Conservation (phyloP, 805 yeast species). For the Alloascoidea hylecoeti region DNA sequence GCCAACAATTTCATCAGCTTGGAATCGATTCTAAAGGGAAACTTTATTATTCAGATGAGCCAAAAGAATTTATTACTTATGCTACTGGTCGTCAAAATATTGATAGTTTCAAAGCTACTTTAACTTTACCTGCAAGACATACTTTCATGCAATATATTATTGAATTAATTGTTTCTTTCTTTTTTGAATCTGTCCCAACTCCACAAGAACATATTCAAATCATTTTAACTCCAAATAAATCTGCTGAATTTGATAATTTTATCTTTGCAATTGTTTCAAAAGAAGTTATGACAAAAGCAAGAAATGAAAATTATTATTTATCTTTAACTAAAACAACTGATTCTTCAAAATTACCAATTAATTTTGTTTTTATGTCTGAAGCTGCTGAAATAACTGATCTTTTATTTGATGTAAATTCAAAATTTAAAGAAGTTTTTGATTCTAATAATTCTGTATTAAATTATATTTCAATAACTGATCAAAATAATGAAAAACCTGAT, state of each 20-base stretch:
- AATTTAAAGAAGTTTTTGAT: constrained; percentile 28
- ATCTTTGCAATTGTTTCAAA: constrained; percentile 80
- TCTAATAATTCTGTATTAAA: constrained; percentile 35
- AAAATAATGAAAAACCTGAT: constrained; percentile 59
- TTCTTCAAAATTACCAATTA: constrained; percentile 58
- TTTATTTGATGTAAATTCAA: constrained; percentile 31
- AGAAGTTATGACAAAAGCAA: constrained; percentile 59
- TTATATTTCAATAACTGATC: constrained; percentile 73
- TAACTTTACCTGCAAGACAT: constrained; percentile 67
- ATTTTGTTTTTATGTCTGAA: constrained; percentile 84
- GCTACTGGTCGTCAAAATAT: constrained; percentile 85
- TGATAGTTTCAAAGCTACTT: constrained; percentile 41
- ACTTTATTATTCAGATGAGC: constrained; percentile 44
- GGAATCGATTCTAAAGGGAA: constrained; percentile 28
- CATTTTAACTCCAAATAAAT: constrained; percentile 36
- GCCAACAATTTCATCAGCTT: constrained; percentile 63
- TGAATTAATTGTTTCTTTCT: constrained; percentile 47
- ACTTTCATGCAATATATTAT: constrained; percentile 53
- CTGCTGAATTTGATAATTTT: constrained; percentile 45
- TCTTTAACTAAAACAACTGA: constrained; percentile 70
- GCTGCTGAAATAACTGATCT: constrained; percentile 65
- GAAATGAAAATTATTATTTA: constrained; percentile 68
- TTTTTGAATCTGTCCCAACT: constrained; percentile 37
- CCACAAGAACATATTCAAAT: constrained; percentile 51
- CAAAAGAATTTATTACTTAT: constrained; percentile 50